Base-by-base conservation (phyloP, 2,329 filamentous ascomycete genomes). In the Ilyonectria destructans region DNA sequence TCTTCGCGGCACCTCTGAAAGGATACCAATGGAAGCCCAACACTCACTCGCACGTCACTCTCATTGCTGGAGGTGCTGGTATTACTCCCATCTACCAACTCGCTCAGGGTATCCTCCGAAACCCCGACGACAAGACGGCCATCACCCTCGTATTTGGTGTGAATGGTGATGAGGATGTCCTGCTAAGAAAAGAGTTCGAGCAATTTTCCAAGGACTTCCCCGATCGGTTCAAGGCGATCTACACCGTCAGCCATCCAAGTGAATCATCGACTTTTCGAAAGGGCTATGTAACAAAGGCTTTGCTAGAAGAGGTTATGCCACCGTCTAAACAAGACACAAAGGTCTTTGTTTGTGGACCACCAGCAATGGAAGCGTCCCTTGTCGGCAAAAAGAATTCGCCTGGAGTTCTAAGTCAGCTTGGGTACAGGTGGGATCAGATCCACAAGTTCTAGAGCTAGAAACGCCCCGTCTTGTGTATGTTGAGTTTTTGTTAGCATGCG, bases 61-160 rank as follows among this genome's bases (percentile, higher is more conserved):
- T 93, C 45, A 87, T 94, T 49, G 92, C 92, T 0, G 92, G 92
- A 51, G 92, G 92, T 13, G 91, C 90, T 0, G 92, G 92, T 19
- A 92, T 94, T 70, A 93, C 91, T 0, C 92, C 92, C 0, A 86
- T 91, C 71, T 93, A 89, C 77, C 90, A 92, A 77, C 85, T 93
- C 2, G 83, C 87, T 2, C 87, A 85, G 56, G 88, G 88, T 2
- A 91, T 92, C 63, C 81, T 92, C n/a, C 79, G 82, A 51, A 88
- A 93, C 74, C 85, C 89, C 0, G 79, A 84, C 1, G 91, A 93
- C 72, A 83, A 82, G 31, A 93, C 92, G 1, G 85, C 84, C 60
- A 83, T 93, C 49, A 89, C 88, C 0, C 84, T 94, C 1, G 82
- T 94, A 0, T 92, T 90, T 74, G 91, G 91, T 37, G 90, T 89